These are phyloP conservation scores for Vigna radiata DNA, from an alignment of 306 rosid genomes.

Conservation along the genomic window DNA sequence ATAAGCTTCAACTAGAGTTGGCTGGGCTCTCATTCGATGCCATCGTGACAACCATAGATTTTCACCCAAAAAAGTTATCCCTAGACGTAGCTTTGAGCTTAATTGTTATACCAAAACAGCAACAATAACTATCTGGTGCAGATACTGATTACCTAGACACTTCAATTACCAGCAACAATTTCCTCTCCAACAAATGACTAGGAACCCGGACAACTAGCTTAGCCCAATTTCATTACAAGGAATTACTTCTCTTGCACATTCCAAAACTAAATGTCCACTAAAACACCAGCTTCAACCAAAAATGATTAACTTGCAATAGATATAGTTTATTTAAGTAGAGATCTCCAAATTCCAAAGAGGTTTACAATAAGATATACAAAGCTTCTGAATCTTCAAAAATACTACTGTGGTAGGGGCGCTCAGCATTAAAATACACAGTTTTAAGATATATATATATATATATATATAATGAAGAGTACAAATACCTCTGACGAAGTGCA, in stretches of 20 bases:
- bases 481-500: conserved; percentile 61
- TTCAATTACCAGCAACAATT: conserved; percentile 8
- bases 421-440: conserved; percentile 1
- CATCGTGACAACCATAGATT: background rate
- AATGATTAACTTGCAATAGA: background rate
- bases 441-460: too few species aligned
- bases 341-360: too few species aligned
- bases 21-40: conserved; percentile 4
- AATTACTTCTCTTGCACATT: conserved; percentile 28
- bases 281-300: conserved; percentile 1
- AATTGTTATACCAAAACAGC: background rate
- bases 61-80: conserved; percentile 9
- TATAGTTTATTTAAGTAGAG: too few species aligned
- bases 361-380: too few species aligned
- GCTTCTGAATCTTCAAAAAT: conserved; percentile 8
- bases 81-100: conserved; percentile 25
- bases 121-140: conserved; percentile 4
- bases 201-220: conserved; percentile 18
- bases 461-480: background rate
- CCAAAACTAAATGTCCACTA: conserved; percentile 13
- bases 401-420: background rate
- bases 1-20: conserved; percentile 26
- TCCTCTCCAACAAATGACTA: conserved; percentile 32
- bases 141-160: conserved; percentile 2
- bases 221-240: conserved; percentile 26